phyloP scores from a whole-genome alignment of 2,329 filamentous ascomycete species.

The Mycocentrospora acerina region DNA sequence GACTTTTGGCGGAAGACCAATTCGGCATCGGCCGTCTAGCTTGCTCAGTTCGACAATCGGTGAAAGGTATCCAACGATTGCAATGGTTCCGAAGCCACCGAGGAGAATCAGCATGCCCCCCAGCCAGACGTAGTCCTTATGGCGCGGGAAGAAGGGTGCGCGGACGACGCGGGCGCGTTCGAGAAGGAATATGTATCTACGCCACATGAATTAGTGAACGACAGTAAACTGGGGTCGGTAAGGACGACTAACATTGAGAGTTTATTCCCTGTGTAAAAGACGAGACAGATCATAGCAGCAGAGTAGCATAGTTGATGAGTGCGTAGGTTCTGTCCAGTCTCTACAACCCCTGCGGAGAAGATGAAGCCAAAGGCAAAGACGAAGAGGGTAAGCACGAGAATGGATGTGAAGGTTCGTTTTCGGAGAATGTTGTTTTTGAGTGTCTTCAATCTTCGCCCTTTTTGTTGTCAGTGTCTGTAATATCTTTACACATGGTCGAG shows the following conservation, averaged over 20 bases:
- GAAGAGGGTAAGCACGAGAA: conserved; percentile 11
- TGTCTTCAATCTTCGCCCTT: conserved; percentile 14
- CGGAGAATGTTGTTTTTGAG: conserved; percentile 13
- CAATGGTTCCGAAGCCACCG: conserved; percentile 29
- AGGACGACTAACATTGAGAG: conserved; percentile 20
- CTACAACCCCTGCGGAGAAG: conserved; percentile 21
- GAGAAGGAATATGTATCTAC: conserved; percentile 41
- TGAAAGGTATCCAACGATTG: conserved; percentile 26
- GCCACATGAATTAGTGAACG: not conserved
- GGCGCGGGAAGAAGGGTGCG: conserved; percentile 27
- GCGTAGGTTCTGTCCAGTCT: conserved; percentile 27
- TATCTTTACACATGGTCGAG: not conserved
- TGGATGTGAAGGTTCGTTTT: conserved; percentile 18
- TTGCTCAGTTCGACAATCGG: conserved; percentile 33
- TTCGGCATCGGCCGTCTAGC: conserved; percentile 36
- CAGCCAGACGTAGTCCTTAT: conserved; percentile 37
- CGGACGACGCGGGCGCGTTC: conserved; percentile 42
- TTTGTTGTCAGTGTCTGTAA: not conserved
- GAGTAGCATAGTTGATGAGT: conserved; percentile 29
- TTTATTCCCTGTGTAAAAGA: conserved; percentile 42
- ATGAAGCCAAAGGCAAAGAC: conserved; percentile 18
- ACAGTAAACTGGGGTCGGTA: not conserved
- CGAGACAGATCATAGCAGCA: conserved; percentile 40
- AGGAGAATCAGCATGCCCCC: conserved; percentile 25
- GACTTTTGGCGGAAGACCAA: conserved; percentile 38